phyloP scores from a whole-genome alignment of 768 basidiomycete species.

The Saitozyma sp. region DNA sequence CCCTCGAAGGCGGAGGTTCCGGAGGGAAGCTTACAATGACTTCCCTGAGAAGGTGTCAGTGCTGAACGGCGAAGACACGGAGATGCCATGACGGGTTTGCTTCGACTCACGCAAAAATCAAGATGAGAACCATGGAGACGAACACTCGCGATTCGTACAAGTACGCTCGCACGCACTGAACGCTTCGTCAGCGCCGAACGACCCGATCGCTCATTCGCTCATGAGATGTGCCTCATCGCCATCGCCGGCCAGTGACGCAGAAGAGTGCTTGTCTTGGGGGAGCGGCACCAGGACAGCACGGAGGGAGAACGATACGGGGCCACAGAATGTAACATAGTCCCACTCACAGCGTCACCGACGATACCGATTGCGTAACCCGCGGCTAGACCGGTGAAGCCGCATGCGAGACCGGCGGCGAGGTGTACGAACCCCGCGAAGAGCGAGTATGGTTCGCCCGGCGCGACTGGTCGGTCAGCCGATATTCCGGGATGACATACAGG shows the following conservation, averaged over 20 bases:
- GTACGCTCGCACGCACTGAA: slow-evolving; percentile 84
- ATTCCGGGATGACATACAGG: slow-evolving; percentile 4
- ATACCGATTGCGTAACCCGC: slow-evolving; percentile 76
- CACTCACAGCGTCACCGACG: slow-evolving; percentile 85
- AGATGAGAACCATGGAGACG: slow-evolving; percentile 93
- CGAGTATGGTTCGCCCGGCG: slow-evolving; percentile 67
- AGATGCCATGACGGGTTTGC: neutral
- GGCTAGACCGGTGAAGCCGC: slow-evolving; percentile 85
- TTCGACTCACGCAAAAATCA: slow-evolving; percentile 56
- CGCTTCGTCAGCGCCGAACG: neutral
- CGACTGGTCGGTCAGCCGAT: slow-evolving; percentile 53
- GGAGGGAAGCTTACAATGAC: slow-evolving; percentile 75
- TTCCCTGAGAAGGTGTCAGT: slow-evolving; percentile 55
- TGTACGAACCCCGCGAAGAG: slow-evolving; percentile 87
- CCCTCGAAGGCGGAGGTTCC: slow-evolving; percentile 62
- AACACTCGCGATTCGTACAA: slow-evolving; percentile 87
- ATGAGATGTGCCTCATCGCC: neutral
- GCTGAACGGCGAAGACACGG: neutral
- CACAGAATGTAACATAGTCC: too few relatives aligned
- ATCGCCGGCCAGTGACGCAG: neutral
- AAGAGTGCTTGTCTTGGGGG: neutral
- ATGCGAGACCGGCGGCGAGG: slow-evolving; percentile 85
- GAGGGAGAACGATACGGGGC: too few relatives aligned
- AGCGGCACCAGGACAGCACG: neutral
- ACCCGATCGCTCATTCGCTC: neutral